phyloP scores from a whole-genome alignment of 768 basidiomycete genomes.

The Termitomyces sp. region DNA sequence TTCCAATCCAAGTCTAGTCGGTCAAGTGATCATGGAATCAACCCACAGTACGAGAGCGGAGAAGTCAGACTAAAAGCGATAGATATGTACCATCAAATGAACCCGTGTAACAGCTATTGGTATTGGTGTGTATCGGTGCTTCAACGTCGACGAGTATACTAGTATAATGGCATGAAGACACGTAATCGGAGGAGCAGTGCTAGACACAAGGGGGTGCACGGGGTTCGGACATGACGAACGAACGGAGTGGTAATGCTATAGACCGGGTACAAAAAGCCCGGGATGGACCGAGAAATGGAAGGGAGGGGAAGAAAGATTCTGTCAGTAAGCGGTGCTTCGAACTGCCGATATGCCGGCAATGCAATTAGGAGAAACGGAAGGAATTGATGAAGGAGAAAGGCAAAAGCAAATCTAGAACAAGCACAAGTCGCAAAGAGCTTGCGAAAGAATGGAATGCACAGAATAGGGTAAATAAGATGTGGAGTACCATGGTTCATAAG shows the following conservation, averaged over 20 bases:
- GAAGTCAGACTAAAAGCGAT: background rate
- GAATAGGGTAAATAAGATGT: background rate
- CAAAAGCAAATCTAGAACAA: background rate
- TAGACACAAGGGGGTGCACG: background rate
- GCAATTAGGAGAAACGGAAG: background rate
- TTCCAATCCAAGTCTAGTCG: background rate
- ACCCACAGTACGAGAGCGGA: background rate
- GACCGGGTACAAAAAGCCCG: conserved; percentile 3
- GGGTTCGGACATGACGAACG: background rate
- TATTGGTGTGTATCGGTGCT: background rate
- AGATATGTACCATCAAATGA: background rate
- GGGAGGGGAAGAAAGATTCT: conserved; percentile 12
- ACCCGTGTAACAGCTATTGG: background rate
- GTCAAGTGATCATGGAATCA: background rate
- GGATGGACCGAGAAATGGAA: conserved; percentile 9
- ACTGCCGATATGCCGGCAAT: background rate
- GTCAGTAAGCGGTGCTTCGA: conserved; percentile 7
- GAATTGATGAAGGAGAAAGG: background rate
- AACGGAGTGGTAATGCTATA: conserved; percentile 28
- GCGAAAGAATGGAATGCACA: background rate
- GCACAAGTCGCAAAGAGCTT: background rate
- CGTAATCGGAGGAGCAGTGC: background rate
- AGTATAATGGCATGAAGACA: background rate
- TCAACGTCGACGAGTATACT: background rate
- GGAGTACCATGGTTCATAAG: background rate